Evolutionary conservation across 169 alveolate genomes (phyloP), one percentile per base, ranked within the genome.

Genomic region (Eimeria acervulina): DNA sequence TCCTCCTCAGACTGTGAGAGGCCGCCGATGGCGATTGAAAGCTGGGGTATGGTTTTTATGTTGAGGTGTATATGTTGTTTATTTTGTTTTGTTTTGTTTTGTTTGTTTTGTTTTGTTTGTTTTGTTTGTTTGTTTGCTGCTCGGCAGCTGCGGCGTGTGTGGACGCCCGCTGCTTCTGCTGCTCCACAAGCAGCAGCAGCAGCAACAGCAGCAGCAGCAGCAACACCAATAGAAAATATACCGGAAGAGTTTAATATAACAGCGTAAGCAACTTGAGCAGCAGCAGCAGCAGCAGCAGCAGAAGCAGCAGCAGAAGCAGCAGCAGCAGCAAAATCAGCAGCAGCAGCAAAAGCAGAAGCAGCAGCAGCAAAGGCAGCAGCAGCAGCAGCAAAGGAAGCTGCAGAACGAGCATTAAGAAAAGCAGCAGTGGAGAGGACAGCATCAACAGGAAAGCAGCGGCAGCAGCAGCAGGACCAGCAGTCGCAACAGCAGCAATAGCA

Each of bases 401-500:
- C 87, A 63, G 47, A 33, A 42, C 80, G 44, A 38, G 40, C 52
- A 68, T 36, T 13, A 8, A 59, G 66, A 84, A 13, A 4, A 38
- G 61, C 47, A 44, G 44, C 42, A 33, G 28, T 23, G 0, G 74
- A 19, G 26, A 38, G 31, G 26, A 51, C 74, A 61, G 59, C 47
- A 47, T 47, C 47, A 51, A 15, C 61, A 28, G 91, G 19, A 47
- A 47, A 47, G 12, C 72, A 51, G 66, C 74, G 51, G 51, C 38
- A 85, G 93, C 38, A 15, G 92, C 93, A 84, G 95, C 87, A 63
- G 47, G 28, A 42, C 63, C 28, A 38, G 40, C 55, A 10, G 80
- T 51, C n/a, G 38, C 23, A 76, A 61, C 72, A 26, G 74, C 26
- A 33, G 15, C 26, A 7, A 52, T 23, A 23, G 66, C 51, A 44